Base-by-base conservation (phyloP, 2,329 filamentous ascomycete genomes). In the Alternaria consortialis region DNA sequence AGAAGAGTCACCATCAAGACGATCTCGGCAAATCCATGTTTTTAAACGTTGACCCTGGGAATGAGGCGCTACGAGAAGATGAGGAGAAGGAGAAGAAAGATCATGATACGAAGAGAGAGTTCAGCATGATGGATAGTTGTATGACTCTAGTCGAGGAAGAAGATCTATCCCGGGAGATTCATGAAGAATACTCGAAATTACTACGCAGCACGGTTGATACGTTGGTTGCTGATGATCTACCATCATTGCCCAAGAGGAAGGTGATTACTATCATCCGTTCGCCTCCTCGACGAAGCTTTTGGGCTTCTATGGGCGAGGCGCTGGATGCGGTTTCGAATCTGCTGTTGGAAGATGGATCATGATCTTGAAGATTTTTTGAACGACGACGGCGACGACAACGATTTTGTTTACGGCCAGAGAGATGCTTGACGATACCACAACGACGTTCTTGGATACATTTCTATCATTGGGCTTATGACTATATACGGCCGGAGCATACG, bases 261-360 rank as follows among this genome's bases (percentile, higher is more conserved):
- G 9, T 60, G 23, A 62, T 66, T 25, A 56, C 55, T 8, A 65
- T 65, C 20, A 53, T 66, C 13, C 64, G 66, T 31, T 54, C 59
- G 34, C 65, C 68, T 7, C 52, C 57, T 20, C 44, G 40, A 46
- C 51, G 62, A 2, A 65, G 65, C 51, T 71, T 74, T 48, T 74
- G 71, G 71, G 43, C 58, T 13, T 65, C 67, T 0, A 52, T 74
- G 43, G 67, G 62, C 5, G 66, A 70, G 17, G 70, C 71, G 0
- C 44, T 74, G 15, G 71, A 74, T 39, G 53, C 56, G 2, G 62
- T 72, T 56, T 64, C 69, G 9, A 56, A 58, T 4, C 7, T 67
- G 29, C 25, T 67, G 7, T 20, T 36, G 11, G 64, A 64, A 15
- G 44, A 65, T 20, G 37, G 37, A 15, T 39, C 37, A 4, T 66